phyloP scores from a whole-genome alignment of 257 asterid species.

The Cordia subcordata region DNA sequence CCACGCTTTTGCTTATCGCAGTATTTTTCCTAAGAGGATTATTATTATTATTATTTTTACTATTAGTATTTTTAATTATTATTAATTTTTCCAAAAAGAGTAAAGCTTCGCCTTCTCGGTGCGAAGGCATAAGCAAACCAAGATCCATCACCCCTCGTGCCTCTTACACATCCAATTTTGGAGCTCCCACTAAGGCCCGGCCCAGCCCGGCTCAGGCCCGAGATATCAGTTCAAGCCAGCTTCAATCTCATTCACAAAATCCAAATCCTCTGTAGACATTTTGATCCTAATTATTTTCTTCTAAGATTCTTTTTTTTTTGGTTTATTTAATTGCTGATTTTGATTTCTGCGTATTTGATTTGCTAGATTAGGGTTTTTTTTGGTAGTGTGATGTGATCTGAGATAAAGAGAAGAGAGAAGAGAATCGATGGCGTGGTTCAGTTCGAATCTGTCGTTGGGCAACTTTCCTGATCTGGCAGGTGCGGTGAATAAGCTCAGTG shows the following conservation, averaged over 20 bases:
- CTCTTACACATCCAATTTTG: not conserved
- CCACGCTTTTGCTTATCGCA: too few species aligned
- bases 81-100: too few species aligned
- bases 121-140: not conserved
- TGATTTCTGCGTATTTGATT: not conserved
- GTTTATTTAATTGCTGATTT: not conserved
- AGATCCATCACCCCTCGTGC: not conserved
- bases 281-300: too few species aligned
- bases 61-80: too few species aligned
- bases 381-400: conserved; percentile 8
- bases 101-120: not conserved
- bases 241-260: too few species aligned
- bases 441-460: conserved; percentile 73
- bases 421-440: conserved; percentile 80
- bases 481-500: conserved; percentile 92
- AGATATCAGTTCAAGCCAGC: not conserved
- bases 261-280: not conserved
- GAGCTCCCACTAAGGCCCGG: not conserved
- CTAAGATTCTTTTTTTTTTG: not conserved
- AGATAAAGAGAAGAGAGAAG: not conserved
- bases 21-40: too few species aligned
- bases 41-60: too few species aligned
- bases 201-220: not conserved
- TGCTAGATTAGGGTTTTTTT: not conserved
- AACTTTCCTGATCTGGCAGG: conserved; percentile 88